Percentiles rank a stretch among this genome's conserved stretches.
Conservation (phyloP, 2,329 filamentous ascomycete species). For the Cytospora schulzeri region DNA sequence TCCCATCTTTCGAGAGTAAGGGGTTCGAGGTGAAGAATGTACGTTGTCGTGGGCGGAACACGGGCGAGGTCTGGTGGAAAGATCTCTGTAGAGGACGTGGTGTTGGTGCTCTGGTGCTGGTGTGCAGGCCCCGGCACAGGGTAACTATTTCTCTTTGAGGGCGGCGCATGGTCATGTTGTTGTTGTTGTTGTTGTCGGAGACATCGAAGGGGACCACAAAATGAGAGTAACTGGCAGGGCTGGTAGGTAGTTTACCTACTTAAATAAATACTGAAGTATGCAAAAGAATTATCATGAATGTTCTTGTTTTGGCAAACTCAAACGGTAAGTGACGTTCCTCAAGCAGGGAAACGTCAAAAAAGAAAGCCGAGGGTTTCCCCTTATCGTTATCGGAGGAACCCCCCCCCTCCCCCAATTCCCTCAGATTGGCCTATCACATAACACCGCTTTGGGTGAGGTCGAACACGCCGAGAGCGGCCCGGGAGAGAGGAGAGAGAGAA, state of each 20-base stretch:
- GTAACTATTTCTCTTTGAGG: slow-evolving; percentile 23
- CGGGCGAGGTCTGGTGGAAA: slow-evolving; percentile 51
- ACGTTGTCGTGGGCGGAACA: slow-evolving; percentile 55
- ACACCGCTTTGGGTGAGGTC: not conserved
- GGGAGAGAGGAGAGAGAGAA: too few relatives aligned
- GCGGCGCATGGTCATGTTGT: slow-evolving; percentile 22
- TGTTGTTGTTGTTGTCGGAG: slow-evolving; percentile 3
- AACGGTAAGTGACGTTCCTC: not conserved
- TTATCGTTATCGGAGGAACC: slow-evolving; percentile 19
- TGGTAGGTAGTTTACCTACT: too few relatives aligned
- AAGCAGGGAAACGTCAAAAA: not conserved
- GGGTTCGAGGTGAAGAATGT: slow-evolving; percentile 69
- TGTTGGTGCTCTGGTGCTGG: slow-evolving; percentile 25
- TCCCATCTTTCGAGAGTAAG: slow-evolving; percentile 48
- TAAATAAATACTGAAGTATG: too few relatives aligned
- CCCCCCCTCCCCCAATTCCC: too few relatives aligned
- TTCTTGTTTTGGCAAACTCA: not conserved
- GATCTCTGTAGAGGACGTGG: slow-evolving; percentile 38
- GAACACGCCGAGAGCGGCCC: too few relatives aligned
- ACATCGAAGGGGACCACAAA: slow-evolving; percentile 17
- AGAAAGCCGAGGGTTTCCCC: not conserved
- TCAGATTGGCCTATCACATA: not conserved
- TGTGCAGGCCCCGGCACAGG: slow-evolving; percentile 32
- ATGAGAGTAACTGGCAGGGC: not conserved
- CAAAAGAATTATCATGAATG: not conserved